Percentiles rank a stretch among this genome's conserved stretches.
Conservation (phyloP, 768 basidiomycete genomes). For the Fistulinella prunicolor region DNA sequence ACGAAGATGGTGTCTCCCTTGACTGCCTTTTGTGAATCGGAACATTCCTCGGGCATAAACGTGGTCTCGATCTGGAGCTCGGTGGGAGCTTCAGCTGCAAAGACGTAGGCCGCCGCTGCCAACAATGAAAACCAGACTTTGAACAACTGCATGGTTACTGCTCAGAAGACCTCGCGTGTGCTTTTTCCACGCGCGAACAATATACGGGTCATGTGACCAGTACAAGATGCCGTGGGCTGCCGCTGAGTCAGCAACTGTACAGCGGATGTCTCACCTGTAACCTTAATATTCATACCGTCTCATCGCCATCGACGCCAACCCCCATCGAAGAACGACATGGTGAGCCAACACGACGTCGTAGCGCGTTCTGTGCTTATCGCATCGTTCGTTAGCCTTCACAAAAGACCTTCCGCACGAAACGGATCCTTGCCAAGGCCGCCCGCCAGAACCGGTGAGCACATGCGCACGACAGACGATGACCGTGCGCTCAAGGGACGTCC, state of each 20-base stretch:
- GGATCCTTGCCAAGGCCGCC: constrained; percentile 91
- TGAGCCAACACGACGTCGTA: constrained; percentile 27
- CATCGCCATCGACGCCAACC: constrained; percentile 30
- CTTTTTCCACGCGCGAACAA: not conserved
- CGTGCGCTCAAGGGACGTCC: not conserved
- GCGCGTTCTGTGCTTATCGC: not conserved
- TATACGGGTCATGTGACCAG: too few relatives aligned
- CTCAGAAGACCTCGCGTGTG: not conserved
- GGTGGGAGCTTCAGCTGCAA: constrained; percentile 47
- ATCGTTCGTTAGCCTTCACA: constrained; percentile 79
- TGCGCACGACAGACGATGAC: not conserved
- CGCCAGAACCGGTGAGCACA: constrained; percentile 87
- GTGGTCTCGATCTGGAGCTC: constrained; percentile 65
- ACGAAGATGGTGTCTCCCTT: constrained; percentile 67
- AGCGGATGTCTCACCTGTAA: constrained; percentile 29
- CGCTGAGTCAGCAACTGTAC: constrained; percentile 42
- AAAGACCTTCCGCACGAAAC: constrained; percentile 98
- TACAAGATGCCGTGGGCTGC: too few relatives aligned
- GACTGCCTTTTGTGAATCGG: constrained; percentile 45
- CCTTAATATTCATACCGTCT: constrained; percentile 29
- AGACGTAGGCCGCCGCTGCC: constrained; percentile 45
- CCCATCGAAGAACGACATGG: constrained; percentile 44
- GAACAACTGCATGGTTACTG: constrained; percentile 48
- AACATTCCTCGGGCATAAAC: constrained; percentile 56
- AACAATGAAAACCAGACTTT: constrained; percentile 45